Evolutionary conservation across 2,329 filamentous ascomycete genomes (phyloP).

Genomic region (Botrytis aclada): DNA sequence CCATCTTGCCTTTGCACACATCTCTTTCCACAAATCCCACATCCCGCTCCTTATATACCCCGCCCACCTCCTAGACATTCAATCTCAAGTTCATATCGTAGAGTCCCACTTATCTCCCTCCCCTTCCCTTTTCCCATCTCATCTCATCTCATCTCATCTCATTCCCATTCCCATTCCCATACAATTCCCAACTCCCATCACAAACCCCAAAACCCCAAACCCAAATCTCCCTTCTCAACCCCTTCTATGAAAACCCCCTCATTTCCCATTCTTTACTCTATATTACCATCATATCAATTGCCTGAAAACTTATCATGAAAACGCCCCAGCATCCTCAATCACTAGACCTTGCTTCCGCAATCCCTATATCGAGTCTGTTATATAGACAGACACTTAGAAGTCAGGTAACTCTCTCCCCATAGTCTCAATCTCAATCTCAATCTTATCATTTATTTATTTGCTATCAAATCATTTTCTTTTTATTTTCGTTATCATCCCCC

Average conservation of each 20-base stretch:
- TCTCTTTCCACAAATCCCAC: not conserved
- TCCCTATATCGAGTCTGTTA: not conserved
- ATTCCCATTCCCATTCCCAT: too few relatives aligned
- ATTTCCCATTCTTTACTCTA: slow-evolving; percentile 34
- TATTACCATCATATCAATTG: slow-evolving; percentile 32
- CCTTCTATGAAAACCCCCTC: not conserved
- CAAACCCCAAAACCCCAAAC: not conserved
- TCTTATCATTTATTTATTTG: too few relatives aligned
- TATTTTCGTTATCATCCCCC: too few relatives aligned
- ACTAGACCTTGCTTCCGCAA: not conserved
- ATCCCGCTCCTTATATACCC: not conserved
- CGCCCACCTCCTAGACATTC: too few relatives aligned
- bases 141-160: too few relatives aligned
- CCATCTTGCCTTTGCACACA: fast-evolving
- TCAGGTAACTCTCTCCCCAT: too few relatives aligned
- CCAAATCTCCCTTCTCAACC: not conserved
- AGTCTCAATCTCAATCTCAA: too few relatives aligned
- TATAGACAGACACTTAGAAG: too few relatives aligned
- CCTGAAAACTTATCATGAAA: too few relatives aligned
- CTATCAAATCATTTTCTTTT: too few relatives aligned
- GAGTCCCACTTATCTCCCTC: not conserved
- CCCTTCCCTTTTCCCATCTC: too few relatives aligned
- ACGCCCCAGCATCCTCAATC: not conserved
- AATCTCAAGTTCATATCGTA: too few relatives aligned
- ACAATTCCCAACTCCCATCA: not conserved